These are phyloP conservation scores for Haplosporangium sp. DNA, from an alignment of 371 early-diverging fungal species.

Conservation along the genomic window DNA sequence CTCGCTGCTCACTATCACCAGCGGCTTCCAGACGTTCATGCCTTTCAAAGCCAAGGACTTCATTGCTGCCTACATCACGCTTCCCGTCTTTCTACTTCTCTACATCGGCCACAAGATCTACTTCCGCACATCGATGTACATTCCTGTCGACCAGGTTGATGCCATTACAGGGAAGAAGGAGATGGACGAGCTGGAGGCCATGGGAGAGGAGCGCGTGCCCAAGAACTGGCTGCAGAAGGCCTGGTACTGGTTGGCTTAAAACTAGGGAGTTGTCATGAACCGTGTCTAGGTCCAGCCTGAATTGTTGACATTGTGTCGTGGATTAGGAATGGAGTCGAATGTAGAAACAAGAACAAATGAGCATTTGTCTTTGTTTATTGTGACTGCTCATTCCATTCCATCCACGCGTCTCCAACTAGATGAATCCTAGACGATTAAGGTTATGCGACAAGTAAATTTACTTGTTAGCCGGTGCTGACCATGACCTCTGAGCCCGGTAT, in stretches of 20 bases:
- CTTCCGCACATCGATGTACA: constrained; percentile 24
- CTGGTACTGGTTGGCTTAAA: constrained; percentile 38
- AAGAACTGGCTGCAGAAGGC: constrained; percentile 21
- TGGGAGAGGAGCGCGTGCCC: constrained; percentile 33
- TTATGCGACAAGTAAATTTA: too few relatives aligned
- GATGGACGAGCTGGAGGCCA: constrained; percentile 37
- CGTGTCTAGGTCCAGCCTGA: too few relatives aligned
- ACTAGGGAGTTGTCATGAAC: neutral
- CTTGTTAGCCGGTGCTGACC: too few relatives aligned
- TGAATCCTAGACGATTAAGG: too few relatives aligned
- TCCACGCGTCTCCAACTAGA: too few relatives aligned
- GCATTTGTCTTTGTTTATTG: too few relatives aligned
- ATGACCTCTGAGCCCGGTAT: too few relatives aligned
- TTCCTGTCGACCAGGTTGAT: constrained; percentile 29
- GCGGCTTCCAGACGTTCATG: constrained; percentile 62
- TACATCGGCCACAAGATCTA: constrained; percentile 65
- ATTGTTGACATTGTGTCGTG: too few relatives aligned
- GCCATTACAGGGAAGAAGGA: constrained; percentile 29
- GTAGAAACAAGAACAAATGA: too few relatives aligned
- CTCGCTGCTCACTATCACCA: constrained; percentile 67
- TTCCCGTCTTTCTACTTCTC: constrained; percentile 62
- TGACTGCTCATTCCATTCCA: too few relatives aligned
- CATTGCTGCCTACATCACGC: constrained; percentile 62
- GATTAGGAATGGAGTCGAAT: too few relatives aligned
- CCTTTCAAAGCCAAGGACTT: constrained; percentile 43